phyloP scores from a whole-genome alignment of 2,329 filamentous ascomycete genomes.

The Claviceps sp. region DNA sequence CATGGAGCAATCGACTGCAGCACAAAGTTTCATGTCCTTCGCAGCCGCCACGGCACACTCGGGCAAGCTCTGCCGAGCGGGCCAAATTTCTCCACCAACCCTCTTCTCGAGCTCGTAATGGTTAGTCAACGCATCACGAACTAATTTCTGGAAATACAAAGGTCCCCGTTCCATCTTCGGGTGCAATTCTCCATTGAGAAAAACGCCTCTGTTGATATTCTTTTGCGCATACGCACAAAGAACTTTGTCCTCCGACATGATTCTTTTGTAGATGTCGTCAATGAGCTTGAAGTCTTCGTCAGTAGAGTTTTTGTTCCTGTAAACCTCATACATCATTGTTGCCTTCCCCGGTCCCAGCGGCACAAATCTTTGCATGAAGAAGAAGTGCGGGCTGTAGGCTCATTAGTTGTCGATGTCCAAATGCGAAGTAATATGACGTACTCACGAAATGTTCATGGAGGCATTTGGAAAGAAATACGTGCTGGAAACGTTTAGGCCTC shows the following conservation, averaged over 20 bases:
- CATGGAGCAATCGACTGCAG: slow-evolving; percentile 20
- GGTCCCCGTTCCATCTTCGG: slow-evolving; percentile 46
- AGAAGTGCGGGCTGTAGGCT: slow-evolving; percentile 38
- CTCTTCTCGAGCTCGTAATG: slow-evolving; percentile 34
- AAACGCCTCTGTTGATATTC: slow-evolving; percentile 48
- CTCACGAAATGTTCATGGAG: slow-evolving; percentile 37
- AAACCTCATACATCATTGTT: slow-evolving; percentile 49
- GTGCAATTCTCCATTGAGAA: slow-evolving; percentile 50
- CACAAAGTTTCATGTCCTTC: slow-evolving; percentile 20
- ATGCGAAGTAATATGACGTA: neutral
- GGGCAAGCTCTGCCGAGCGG: slow-evolving; percentile 27
- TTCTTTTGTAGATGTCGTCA: slow-evolving; percentile 46
- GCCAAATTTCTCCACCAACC: slow-evolving; percentile 36
- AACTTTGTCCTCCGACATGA: slow-evolving; percentile 52
- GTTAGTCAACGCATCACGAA: slow-evolving; percentile 32
- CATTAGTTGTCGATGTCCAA: neutral
- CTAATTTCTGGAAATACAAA: slow-evolving; percentile 39
- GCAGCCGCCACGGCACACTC: slow-evolving; percentile 13
- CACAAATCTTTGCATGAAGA: slow-evolving; percentile 50
- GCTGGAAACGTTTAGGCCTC: slow-evolving; percentile 30
- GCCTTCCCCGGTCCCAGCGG: slow-evolving; percentile 36
- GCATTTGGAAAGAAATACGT: slow-evolving; percentile 39
- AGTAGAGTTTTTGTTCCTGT: slow-evolving; percentile 44
- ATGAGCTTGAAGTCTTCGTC: slow-evolving; percentile 45
- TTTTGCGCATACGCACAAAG: slow-evolving; percentile 45